Conservation (phyloP, 106 monocot genomes). For the Gastrodia elata region DNA sequence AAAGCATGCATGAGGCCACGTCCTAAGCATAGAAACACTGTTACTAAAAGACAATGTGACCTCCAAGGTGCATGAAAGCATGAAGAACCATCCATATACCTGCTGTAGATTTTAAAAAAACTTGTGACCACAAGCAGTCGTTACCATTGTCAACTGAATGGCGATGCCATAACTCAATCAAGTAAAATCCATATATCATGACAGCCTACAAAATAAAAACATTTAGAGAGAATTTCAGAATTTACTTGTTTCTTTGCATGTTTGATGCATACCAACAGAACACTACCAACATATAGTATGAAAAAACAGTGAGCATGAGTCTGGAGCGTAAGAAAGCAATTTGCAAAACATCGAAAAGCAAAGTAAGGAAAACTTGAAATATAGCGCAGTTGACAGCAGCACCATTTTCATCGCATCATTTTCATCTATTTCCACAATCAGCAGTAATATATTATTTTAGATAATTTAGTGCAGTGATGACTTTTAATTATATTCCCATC, state of each 20-base stretch:
- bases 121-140: conserved; percentile 20
- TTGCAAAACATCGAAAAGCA: neutral
- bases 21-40: neutral
- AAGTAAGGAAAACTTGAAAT: neutral
- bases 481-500: neutral
- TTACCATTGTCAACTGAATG: conserved; percentile 48
- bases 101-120: conserved; percentile 37
- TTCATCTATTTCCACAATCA: neutral
- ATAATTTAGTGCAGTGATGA: neutral
- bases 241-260: neutral
- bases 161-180: conserved; percentile 80
- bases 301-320: neutral
- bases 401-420: neutral
- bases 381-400: neutral
- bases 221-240: neutral
- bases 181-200: conserved; percentile 90
- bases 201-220: conserved; percentile 43
- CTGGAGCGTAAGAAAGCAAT: neutral
- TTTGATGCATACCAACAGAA: neutral
- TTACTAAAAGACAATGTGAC: neutral
- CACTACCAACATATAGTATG: neutral
- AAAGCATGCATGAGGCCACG: neutral
- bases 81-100: conserved; percentile 22
- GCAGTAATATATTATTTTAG: neutral
- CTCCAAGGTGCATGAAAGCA: conserved; percentile 6